Conservation (phyloP, 2,329 filamentous ascomycete genomes). For the Hymenoscyphus albidus region DNA sequence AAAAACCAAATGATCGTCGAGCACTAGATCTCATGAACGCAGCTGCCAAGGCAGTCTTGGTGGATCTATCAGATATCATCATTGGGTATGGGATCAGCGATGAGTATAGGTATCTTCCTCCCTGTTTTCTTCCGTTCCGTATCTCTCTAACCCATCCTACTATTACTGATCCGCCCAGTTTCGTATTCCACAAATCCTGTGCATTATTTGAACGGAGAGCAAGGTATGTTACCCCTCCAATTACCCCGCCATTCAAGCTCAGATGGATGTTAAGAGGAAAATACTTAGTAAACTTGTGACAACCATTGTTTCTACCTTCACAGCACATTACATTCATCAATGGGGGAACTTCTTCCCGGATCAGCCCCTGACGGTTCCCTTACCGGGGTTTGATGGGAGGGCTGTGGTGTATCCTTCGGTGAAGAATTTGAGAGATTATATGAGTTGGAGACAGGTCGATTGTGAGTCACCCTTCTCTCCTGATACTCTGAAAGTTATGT, state of each 20-base stretch:
- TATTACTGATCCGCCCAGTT: slow-evolving; percentile 50
- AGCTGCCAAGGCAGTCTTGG: slow-evolving; percentile 79
- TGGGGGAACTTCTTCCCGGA: slow-evolving; percentile 76
- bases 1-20: slow-evolving; percentile 86
- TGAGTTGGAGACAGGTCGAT: slow-evolving; percentile 96
- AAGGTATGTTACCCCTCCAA: slow-evolving; percentile 49
- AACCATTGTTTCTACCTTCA: slow-evolving; percentile 89
- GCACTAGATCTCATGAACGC: slow-evolving; percentile 93
- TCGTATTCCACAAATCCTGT: slow-evolving; percentile 81
- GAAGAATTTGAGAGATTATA: slow-evolving; percentile 83
- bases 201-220: slow-evolving; percentile 80
- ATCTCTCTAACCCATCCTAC: neutral
- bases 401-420: slow-evolving; percentile 85
- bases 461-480: slow-evolving; percentile 53
- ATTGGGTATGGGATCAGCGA: slow-evolving; percentile 93
- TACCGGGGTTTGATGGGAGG: slow-evolving; percentile 89
- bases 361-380: slow-evolving; percentile 63
- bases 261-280: neutral
- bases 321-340: slow-evolving; percentile 78
- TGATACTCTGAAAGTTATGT: neutral
- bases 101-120: slow-evolving; percentile 67
- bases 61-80: slow-evolving; percentile 77
- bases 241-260: neutral
- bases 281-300: slow-evolving; percentile 75
- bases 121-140: neutral